A percentile compares a stretch with the other conserved stretches of the same genome.
Conservation (phyloP, 2,329 filamentous ascomycete genomes). For the Penicillium sumatraense region DNA sequence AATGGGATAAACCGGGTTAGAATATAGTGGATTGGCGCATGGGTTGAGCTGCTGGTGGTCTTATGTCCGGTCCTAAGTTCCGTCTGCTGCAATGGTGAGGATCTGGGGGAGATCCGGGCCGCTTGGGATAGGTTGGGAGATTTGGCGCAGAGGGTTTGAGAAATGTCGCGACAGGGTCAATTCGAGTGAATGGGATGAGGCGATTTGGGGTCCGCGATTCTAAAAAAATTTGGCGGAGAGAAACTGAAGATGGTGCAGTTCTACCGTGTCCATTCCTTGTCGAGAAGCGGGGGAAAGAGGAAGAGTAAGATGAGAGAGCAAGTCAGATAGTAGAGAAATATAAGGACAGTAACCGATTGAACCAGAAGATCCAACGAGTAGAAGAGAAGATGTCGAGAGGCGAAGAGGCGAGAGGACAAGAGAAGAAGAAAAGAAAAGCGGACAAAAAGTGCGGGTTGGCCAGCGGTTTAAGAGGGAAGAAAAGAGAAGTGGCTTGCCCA, state of each 20-base stretch:
- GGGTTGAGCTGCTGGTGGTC: not conserved
- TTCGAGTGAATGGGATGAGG: not conserved
- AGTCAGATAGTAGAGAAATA: not conserved
- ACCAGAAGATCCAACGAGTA: not conserved
- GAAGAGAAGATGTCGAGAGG: not conserved
- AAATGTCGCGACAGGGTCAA: constrained; percentile 1
- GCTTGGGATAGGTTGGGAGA: not conserved
- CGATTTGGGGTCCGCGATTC: not conserved
- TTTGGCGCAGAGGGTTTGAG: not conserved
- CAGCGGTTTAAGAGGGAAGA: not conserved
- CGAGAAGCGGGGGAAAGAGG: not conserved
- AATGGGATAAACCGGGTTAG: not conserved
- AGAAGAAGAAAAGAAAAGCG: not conserved
- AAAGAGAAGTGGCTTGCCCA: no score
- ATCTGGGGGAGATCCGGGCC: not conserved
- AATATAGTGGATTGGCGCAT: not conserved
- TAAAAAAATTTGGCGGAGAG: not conserved
- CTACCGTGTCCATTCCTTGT: constrained; percentile 4
- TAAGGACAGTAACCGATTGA: not conserved
- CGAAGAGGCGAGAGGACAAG: not conserved
- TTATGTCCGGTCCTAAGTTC: no score
- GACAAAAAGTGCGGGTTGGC: constrained; percentile 6
- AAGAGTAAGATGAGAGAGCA: not conserved
- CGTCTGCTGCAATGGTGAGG: no score
- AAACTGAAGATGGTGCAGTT: constrained; percentile 3